Base-by-base conservation (phyloP, 2,329 filamentous ascomycete species). In the Epichloe coenophiala region DNA sequence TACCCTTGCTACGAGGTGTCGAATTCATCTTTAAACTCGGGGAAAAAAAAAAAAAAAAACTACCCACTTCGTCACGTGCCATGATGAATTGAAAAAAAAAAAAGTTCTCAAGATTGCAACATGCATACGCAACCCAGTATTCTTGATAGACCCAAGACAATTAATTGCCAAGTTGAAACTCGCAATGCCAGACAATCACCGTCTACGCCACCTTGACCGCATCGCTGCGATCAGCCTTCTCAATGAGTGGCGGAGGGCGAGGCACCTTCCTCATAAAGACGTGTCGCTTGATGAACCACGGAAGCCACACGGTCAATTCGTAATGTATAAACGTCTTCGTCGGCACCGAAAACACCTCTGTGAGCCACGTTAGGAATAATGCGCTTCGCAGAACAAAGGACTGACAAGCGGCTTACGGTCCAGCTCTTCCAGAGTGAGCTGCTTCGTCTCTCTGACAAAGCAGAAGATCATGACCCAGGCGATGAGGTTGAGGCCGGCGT, bases 371-470 rank as follows among this genome's bases (percentile, higher is more conserved):
- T 19, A 4, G 31, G 7, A 48, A 23, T 1, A 40, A 31, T 11
- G 27, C 27, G 27, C 27, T 31, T 31, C 27, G 27, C 8, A 7
- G 15, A 19, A 27, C 19, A 4, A 7, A 37, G 12, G 19, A 4
- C 5, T 33, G 27, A 31, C 6, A 5, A 35, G 5, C 2, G 11
- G 55, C 58, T 52, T 53, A 60, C 58, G 50, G 43, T 64, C 62
- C 33, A 64, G 11, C 38, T 73, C 71, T 56, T 74, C 71, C 6
- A 74, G 63, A 0, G 70, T 72, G 47, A 69, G 65, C 56, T 73
- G 69, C 62, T 73, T 73, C 2, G 71, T 74, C 58, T 74, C 71
- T 12, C 70, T 70, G 1, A 74, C 66, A 52, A 73, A 67, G 56
- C 71, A 66, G 61, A 74, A 74, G 53, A 74, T 74, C 57, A 74